Evolutionary conservation across 73 alveolate species (phyloP).

Genomic region (Stentor roeselii): DNA sequence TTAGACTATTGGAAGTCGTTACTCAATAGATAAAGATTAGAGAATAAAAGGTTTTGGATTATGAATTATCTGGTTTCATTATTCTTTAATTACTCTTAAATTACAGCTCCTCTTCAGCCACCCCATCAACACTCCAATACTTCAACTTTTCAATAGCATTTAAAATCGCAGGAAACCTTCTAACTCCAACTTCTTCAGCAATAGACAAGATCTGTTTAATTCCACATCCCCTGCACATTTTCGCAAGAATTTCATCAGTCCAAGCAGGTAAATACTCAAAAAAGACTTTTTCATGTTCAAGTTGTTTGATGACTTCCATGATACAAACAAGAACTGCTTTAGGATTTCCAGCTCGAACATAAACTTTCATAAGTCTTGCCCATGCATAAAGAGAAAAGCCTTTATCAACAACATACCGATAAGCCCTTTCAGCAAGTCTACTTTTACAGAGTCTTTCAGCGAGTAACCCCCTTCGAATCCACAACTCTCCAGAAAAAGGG

Average conservation of each 20-base stretch:
- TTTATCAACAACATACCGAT: slow-evolving; percentile 49
- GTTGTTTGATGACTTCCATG: slow-evolving; percentile 54
- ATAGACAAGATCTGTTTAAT: slow-evolving; percentile 42
- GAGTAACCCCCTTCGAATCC: slow-evolving; percentile 57
- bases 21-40: too few relatives aligned
- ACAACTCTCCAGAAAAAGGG: slow-evolving; percentile 38
- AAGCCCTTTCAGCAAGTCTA: slow-evolving; percentile 59
- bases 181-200: slow-evolving; percentile 46
- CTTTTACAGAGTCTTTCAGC: slow-evolving; percentile 56
- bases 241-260: slow-evolving; percentile 43
- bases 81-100: too few relatives aligned
- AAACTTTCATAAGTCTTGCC: slow-evolving; percentile 49
- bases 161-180: slow-evolving; percentile 43
- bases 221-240: slow-evolving; percentile 50
- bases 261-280: slow-evolving; percentile 46
- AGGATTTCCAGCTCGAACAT: slow-evolving; percentile 51
- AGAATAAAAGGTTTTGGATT: background rate
- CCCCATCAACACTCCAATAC: slow-evolving; percentile 42
- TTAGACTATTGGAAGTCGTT: too few relatives aligned
- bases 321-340: slow-evolving; percentile 63
- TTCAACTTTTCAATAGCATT: slow-evolving; percentile 42
- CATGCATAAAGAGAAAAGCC: slow-evolving; percentile 63
- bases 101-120: background rate
- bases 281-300: slow-evolving; percentile 45
- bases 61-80: background rate